phyloP scores from a whole-genome alignment of 169 alveolate genomes.

The Plasmodium falciparum region DNA sequence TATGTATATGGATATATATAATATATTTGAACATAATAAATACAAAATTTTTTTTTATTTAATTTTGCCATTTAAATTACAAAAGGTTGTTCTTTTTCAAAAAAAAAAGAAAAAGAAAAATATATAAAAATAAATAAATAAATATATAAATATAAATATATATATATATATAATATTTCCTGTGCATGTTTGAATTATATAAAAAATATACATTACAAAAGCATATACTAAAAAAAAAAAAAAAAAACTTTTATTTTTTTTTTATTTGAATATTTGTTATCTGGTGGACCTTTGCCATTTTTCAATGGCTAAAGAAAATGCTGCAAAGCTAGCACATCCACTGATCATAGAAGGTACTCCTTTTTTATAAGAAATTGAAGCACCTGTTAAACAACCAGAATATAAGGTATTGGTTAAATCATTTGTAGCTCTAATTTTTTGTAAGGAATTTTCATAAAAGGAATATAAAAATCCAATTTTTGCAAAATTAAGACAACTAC shows the following conservation, averaged over 20 bases:
- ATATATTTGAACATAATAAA: too few relatives aligned
- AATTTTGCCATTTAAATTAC: too few relatives aligned
- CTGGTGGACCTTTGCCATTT: slow-evolving; percentile 59
- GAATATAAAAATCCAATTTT: slow-evolving; percentile 46
- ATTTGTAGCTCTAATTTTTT: slow-evolving; percentile 80
- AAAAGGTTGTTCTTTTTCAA: too few relatives aligned
- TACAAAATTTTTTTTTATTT: too few relatives aligned
- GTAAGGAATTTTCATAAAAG: slow-evolving; percentile 49
- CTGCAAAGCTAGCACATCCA: slow-evolving; percentile 85
- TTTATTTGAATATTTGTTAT: slow-evolving; percentile 8
- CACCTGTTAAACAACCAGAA: slow-evolving; percentile 87
- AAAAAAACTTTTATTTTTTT: background rate
- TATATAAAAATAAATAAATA: too few relatives aligned
- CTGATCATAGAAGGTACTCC: slow-evolving; percentile 81
- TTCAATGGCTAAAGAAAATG: slow-evolving; percentile 83
- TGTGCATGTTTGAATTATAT: background rate
- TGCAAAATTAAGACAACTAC: slow-evolving; percentile 58
- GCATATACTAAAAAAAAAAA: background rate
- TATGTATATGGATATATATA: too few relatives aligned
- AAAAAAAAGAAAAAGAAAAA: too few relatives aligned
- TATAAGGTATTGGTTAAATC: slow-evolving; percentile 83
- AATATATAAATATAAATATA: too few relatives aligned
- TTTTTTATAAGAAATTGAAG: slow-evolving; percentile 82
- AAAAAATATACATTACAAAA: background rate
- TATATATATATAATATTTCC: too few relatives aligned